Evolutionary conservation across 202 grass and related monocot species (phyloP), one percentile per base, ranked within the genome.

Genomic region (Zoysia matrella): DNA sequence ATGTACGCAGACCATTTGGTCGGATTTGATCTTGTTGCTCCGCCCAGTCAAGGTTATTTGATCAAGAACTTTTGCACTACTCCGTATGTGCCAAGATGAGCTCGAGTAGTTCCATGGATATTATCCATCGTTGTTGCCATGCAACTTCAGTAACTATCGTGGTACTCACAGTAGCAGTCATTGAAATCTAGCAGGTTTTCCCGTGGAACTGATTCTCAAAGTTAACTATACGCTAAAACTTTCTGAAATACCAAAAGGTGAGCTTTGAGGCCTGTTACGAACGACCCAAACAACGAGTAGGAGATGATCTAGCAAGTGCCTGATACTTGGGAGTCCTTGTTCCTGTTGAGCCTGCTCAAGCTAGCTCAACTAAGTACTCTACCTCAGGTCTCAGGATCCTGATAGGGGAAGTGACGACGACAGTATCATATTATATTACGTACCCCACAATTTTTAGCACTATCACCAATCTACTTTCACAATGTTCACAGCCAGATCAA

Each of bases 391-490:
- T 81, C 16, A 71, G 60, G 78, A 77, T 72, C 64, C 7, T 81
- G 67, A 72, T 85, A 12, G 47, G 48, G 72, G 39, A 82, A 82
- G 80, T 61, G 22, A 22, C 22, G 51, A 60, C 9, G 46, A 82
- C 53, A 78, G 53, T 56, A 86, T 79, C 61, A 70, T 89, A 41
- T 16, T 36, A 51, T 47, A 60, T 5, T 22, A 47, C 67, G 11
- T 30, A 30, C 46, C 18, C 60, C 52, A 43, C 67, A 55, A 63
- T 69, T 68, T 53, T 48, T 14, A 78, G 64, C 73, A 15, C 39
- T 11, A 67, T n/a, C 62, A 69, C 54, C 78, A 60, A 80, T 71
- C 60, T 44, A 57, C 83, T 86, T 83, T 75, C 11, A 50, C 63
- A 51, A 80, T 79, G 55, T 5, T 22, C 22, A 22, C 22, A 22